Base-by-base conservation (phyloP, 2,329 filamentous ascomycete species). In the Neonectria magnoliae region DNA sequence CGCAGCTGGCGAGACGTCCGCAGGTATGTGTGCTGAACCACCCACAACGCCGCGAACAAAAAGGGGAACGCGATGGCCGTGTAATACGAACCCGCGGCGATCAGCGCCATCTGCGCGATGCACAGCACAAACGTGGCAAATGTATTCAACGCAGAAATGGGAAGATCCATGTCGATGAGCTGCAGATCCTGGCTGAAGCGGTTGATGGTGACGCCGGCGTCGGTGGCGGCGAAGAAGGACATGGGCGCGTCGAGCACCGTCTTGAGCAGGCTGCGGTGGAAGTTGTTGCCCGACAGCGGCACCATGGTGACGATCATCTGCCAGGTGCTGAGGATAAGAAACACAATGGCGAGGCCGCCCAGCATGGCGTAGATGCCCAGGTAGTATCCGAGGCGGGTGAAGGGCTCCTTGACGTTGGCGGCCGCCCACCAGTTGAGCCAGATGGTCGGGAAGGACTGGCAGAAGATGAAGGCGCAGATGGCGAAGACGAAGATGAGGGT, bases 1-100 rank as follows among this genome's bases (percentile, higher is more conserved):
- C 85, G 80, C 5, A 87, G 71, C 68, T 87, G 85, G 0, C 84
- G 81, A 0, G 84, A 86, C 0, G 85, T 87, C 2, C 82, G 78
- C 0, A 87, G 77, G 65, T 87, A 65, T 1, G n/a, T 18, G n/a
- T 42, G 38, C 38, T 42, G 38, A n/a, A 73, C 62, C 0, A 64
- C 25, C 58, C 65, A 75, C 31, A 74, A 13, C 0, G 59, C 53
- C 0, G 38, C 38, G n/a, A 42, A 42, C 38, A 42, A n/a, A 7
- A 42, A 42, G 38, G 38, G 38, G n/a, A 71, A 71, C 0, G 68
- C 64, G 0, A 69, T 60, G 4, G 72, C 73, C 0, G 64, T 68
- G 33, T 70, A 73, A 8, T 66, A 60, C 0, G 71, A 68, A 3
- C 65, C 59, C 1, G 66, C 60, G 18, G 65, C 53, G 16, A 75